Percentiles rank a stretch among this genome's conserved stretches.
Conservation (phyloP, 768 basidiomycete genomes). For the Hypsizygus marmoreus region DNA sequence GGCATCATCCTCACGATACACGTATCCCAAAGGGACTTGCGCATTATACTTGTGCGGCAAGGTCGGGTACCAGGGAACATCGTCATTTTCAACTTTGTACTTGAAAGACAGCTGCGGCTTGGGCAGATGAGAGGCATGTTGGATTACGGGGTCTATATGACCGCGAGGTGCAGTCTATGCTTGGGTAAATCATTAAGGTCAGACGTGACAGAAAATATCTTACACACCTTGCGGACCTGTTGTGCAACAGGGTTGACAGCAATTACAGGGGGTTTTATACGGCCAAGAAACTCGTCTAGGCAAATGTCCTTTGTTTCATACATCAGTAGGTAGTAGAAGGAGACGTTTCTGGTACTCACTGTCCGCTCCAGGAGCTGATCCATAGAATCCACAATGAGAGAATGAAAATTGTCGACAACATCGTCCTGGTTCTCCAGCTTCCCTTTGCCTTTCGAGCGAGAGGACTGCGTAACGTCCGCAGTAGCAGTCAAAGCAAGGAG, state of each 20-base stretch:
- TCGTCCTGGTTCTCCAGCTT: conserved; percentile 72
- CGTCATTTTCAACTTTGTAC: conserved; percentile 55
- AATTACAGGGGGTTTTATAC: conserved; percentile 67
- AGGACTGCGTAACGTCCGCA: conserved; percentile 32
- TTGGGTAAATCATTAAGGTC: conserved; percentile 23
- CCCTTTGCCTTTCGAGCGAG: conserved; percentile 51
- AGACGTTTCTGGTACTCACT: conserved; percentile 41
- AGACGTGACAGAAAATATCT: background rate
- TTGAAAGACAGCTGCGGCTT: conserved; percentile 86
- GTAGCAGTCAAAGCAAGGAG: conserved; percentile 57
- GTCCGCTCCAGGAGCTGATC: conserved; percentile 86
- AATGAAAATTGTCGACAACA: conserved; percentile 80
- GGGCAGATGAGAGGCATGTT: conserved; percentile 71
- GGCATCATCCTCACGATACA: conserved; percentile 36
- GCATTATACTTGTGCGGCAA: conserved; percentile 82
- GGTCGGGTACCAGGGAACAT: conserved; percentile 66
- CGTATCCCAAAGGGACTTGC: conserved; percentile 76
- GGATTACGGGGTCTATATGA: conserved; percentile 58
- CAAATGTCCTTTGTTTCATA: conserved; percentile 71
- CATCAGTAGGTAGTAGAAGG: background rate
- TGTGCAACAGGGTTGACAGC: conserved; percentile 47
- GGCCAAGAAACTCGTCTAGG: conserved; percentile 77
- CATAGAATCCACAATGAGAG: conserved; percentile 77
- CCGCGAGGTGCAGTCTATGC: conserved; percentile 38
- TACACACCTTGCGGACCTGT: conserved; percentile 34